Evolutionary conservation across 2,329 filamentous ascomycete genomes (phyloP).

Genomic region (Nemania serpens): DNA sequence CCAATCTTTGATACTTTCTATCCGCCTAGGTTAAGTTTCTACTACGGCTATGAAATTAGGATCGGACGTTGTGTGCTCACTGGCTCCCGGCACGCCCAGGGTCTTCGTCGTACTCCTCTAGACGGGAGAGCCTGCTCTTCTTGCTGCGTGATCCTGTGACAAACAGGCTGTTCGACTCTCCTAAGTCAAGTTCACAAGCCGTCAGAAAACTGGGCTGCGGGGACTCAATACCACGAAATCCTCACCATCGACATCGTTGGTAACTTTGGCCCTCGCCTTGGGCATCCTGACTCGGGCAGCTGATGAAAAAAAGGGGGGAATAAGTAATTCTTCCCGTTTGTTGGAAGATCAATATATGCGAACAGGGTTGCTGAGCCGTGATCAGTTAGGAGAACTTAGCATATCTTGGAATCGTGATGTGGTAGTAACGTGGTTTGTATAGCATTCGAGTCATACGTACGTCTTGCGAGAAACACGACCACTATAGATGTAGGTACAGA

Average conservation of each 20-base stretch:
- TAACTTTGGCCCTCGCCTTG: background rate
- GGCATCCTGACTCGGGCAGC: constrained; percentile 13
- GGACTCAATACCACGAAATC: background rate
- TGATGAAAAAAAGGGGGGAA: background rate
- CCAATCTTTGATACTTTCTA: constrained; percentile 37
- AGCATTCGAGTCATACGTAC: too few species aligned
- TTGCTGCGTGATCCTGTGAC: constrained; percentile 20
- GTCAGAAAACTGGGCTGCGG: background rate
- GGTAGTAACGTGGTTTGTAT: too few species aligned
- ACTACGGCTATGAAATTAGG: background rate
- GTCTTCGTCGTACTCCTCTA: constrained; percentile 40
- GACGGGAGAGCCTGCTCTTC: constrained; percentile 32
- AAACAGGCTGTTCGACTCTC: constrained; percentile 23
- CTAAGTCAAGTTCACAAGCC: constrained; percentile 9
- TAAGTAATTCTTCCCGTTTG: too few species aligned
- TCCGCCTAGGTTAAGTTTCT: background rate
- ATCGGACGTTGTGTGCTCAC: constrained; percentile 22
- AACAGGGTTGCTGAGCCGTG: too few species aligned
- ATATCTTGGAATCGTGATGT: too few species aligned
- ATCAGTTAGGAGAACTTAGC: too few species aligned
- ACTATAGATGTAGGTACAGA: too few species aligned
- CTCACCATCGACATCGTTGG: constrained; percentile 3
- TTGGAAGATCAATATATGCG: too few species aligned
- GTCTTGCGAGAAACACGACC: too few species aligned
- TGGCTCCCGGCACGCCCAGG: constrained; percentile 34